These are phyloP conservation scores for Dichomitus squalens DNA, from an alignment of 1,284 basidiomycete genomes.

Conservation along the genomic window DNA sequence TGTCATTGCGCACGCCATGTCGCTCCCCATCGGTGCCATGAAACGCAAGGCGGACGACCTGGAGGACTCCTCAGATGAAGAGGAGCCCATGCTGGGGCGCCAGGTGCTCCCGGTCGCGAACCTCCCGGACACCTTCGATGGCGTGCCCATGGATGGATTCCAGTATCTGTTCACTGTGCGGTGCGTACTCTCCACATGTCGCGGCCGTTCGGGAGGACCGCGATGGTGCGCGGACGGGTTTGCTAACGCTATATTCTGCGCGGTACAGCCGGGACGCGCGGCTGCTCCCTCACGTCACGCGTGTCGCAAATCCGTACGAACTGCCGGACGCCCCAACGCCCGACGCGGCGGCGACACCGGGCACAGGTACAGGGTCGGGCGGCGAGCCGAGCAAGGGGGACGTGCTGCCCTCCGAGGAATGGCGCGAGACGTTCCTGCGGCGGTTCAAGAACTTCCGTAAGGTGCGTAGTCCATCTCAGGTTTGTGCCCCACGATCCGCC, in stretches of 20 bases:
- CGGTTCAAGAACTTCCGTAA: constrained; percentile 68
- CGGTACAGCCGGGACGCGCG: constrained; percentile 65
- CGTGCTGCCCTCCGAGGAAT: constrained; percentile 62
- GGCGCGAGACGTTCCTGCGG: constrained; percentile 57
- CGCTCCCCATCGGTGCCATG: neutral
- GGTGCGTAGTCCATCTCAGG: constrained; percentile 36
- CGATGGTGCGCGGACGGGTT: neutral
- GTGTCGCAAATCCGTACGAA: constrained; percentile 70
- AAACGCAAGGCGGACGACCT: constrained; percentile 20
- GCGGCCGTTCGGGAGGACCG: neutral
- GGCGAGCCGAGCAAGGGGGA: constrained; percentile 30
- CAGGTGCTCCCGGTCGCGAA: constrained; percentile 78
- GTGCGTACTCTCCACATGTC: constrained; percentile 38
- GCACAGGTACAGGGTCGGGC: constrained; percentile 14
- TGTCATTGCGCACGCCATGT: neutral
- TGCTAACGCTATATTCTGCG: neutral
- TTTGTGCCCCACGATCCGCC: neutral
- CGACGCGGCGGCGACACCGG: neutral
- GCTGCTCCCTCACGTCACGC: constrained; percentile 58
- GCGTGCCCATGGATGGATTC: constrained; percentile 70
- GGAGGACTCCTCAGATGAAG: constrained; percentile 31
- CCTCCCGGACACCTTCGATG: constrained; percentile 65
- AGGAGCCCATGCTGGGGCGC: constrained; percentile 32
- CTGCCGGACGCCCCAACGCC: constrained; percentile 24
- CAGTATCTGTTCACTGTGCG: constrained; percentile 83